Base-by-base conservation (phyloP, 257 asterid genomes). In the Linderniella brevidens region DNA sequence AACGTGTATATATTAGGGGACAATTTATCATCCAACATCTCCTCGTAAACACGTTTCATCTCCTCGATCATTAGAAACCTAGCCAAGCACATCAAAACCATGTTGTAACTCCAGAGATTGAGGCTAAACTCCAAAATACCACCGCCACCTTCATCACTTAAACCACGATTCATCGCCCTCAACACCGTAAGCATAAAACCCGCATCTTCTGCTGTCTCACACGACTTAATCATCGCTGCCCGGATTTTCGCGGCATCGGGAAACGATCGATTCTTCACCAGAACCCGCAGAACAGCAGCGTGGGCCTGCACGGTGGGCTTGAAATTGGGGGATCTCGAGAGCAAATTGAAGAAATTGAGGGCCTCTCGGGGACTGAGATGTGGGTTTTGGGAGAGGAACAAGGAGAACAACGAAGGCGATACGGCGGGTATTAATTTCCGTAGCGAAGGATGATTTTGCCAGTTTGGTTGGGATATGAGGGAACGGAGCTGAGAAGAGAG, bases 1-100 rank as follows among this genome's bases (percentile, higher is more conserved):
- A 73, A 79, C 8, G 94, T 79, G 56, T 79, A 79, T 19, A 82
- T 68, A 71, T 82, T 80, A 0, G 87, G 94, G 1, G 66, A 55
- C 49, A 82, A 48, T 63, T 70, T 58, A 59, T 74, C 82, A n/a
- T 70, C 65, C 64, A 71, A 55, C 82, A 79, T 79, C 63, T 74
- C 79, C 43, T 9, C 12, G 60, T 73, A 82, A 62, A 79, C 64
- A 64, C 68, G 47, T 58, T 74, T 67, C 81, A 79, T 76, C 39
- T 72, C 83, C 49, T 65, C 74, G 55, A 74, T 46, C 85, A 76
- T 60, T 50, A 62, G 37, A 52, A 76, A 71, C 48, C 84, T 56
- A 0, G 81, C 70, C 64, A 82, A 49, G 8, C 58, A 56, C 92
- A 78, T 82, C 61, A 82, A 57, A 38, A 78, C 55, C 38, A 47